Evolutionary conservation across 2,329 filamentous ascomycete species (phyloP), one percentile per base, ranked within the genome.

Genomic region (Aaosphaeria arxii): DNA sequence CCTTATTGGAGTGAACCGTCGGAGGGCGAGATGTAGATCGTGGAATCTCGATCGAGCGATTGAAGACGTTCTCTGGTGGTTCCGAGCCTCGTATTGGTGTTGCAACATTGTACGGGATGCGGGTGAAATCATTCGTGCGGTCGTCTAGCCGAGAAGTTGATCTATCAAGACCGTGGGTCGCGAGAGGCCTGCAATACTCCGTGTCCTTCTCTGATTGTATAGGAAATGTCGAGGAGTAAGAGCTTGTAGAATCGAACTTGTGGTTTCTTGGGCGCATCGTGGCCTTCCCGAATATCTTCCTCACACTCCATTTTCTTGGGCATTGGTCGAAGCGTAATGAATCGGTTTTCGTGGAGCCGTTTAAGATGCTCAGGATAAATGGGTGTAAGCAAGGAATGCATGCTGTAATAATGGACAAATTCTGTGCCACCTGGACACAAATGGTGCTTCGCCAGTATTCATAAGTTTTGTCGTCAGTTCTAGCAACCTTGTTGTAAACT

Each of bases 351-450:
- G 47, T 51, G 6, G 40, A 42, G 11, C 58, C 55, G 5, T 54
- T 47, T 7, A 60, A 48, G 36, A 62, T 48, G 30, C 48, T 52
- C 35, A 59, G 52, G 43, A 61, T 57, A 49, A 62, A 61, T 9
- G 59, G 61, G 28, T 61, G 56, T 2, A 65, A 48, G 13, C 50
- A 57, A 11, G 61, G 62, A 3, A 65, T 46, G 35, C 59, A 63
- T 24, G 63, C 62, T 31, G 57, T 62, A 36, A 64, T 61, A 47
- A 66, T 44, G 36, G 61, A 59, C 7, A 66, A 56, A 5, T 63
- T 60, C 38, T 66, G 63, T 24, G 62, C 58, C 13, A 64, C 52
- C 35, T 65, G 62, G 31, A 59, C 44, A 47, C 57, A 61, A 1
- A 66, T 52, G 3, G 52, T 52, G 0, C 47, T 49, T 4, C 50